Evolutionary conservation across 2,329 filamentous ascomycete genomes (phyloP).

Genomic region (Saccharata proteae): DNA sequence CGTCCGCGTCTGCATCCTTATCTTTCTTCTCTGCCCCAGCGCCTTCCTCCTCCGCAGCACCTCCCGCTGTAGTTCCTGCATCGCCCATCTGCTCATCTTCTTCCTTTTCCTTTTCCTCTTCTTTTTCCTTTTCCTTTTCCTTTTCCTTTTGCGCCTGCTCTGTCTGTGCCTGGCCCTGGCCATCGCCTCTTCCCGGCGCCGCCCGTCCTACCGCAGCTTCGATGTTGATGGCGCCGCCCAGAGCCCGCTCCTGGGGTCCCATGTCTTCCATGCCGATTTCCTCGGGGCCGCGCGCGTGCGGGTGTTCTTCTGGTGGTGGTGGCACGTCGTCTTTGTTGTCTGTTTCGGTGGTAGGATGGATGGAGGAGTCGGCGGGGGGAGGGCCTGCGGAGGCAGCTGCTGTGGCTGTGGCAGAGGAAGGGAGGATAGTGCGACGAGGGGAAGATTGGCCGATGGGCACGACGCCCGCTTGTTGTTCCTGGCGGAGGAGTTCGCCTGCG

Average conservation of each 20-base stretch:
- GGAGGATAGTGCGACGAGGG: constrained; percentile 11
- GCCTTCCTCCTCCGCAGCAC: not conserved
- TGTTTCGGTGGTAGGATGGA: not conserved
- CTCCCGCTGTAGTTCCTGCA: not conserved
- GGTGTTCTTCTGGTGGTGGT: constrained; percentile 43
- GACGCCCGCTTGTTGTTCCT: constrained; percentile 73
- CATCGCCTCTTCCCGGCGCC: constrained; percentile 10
- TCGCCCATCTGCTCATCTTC: constrained; percentile 11
- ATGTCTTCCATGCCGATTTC: constrained; percentile 78
- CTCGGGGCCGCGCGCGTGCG: constrained; percentile 74
- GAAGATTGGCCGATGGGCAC: constrained; percentile 52
- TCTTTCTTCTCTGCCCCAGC: not conserved
- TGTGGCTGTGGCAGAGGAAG: constrained; percentile 1
- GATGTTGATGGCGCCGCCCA: constrained; percentile 16
- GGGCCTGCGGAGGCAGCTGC: constrained; percentile 12
- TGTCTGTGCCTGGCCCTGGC: constrained; percentile 13
- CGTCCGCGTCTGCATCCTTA: too few relatives aligned
- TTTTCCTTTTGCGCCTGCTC: constrained; percentile 13
- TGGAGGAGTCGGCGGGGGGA: too few relatives aligned
- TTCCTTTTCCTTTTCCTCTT: constrained; percentile 10
- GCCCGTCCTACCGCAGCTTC: constrained; percentile 25
- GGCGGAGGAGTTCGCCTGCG: constrained; percentile 74
- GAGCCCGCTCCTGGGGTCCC: constrained; percentile 51
- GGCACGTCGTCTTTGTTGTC: constrained; percentile 5
- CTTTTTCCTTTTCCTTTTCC: constrained; percentile 11